Evolutionary conservation across 768 basidiomycete species (phyloP).

Genomic region (Lentinula sp.): DNA sequence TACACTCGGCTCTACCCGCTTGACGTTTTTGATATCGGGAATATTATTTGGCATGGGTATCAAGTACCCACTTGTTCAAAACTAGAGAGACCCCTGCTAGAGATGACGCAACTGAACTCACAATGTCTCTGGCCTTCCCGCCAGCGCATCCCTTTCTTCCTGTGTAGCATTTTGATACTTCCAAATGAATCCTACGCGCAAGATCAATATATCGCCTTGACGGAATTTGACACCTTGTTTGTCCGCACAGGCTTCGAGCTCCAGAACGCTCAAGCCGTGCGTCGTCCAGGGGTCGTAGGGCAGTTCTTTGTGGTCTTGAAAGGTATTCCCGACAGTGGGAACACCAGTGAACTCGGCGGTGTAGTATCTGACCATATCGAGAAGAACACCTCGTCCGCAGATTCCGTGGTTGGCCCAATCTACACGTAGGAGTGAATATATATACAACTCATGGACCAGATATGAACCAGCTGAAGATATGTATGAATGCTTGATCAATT

Average conservation of each 20-base stretch:
- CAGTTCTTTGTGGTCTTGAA: conserved; percentile 16
- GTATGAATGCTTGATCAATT: too few species aligned
- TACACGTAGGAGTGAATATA: conserved; percentile 14
- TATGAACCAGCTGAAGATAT: conserved; percentile 1
- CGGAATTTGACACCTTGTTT: conserved; percentile 53
- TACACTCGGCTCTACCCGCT: not conserved
- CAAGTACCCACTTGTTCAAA: not conserved
- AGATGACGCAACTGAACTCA: conserved; percentile 18
- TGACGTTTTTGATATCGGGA: too few species aligned
- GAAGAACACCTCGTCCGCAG: conserved; percentile 60
- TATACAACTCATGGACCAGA: not conserved
- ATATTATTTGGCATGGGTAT: not conserved
- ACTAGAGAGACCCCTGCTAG: too few species aligned
- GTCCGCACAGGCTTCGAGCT: conserved; percentile 53
- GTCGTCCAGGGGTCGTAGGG: conserved; percentile 64
- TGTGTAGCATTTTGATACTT: conserved; percentile 40
- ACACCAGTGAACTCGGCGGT: conserved; percentile 23
- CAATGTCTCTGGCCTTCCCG: conserved; percentile 44
- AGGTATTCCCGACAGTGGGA: conserved; percentile 5
- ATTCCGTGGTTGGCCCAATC: conserved; percentile 72
- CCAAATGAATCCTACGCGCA: conserved; percentile 59
- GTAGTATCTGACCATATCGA: conserved; percentile 55
- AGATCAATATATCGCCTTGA: conserved; percentile 52
- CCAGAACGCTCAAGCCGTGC: conserved; percentile 43
- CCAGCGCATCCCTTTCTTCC: conserved; percentile 37